Evolutionary conservation across 371 early-diverging fungal species (phyloP), one percentile per base, ranked within the genome.

Genomic region (Batkoa obscura): DNA sequence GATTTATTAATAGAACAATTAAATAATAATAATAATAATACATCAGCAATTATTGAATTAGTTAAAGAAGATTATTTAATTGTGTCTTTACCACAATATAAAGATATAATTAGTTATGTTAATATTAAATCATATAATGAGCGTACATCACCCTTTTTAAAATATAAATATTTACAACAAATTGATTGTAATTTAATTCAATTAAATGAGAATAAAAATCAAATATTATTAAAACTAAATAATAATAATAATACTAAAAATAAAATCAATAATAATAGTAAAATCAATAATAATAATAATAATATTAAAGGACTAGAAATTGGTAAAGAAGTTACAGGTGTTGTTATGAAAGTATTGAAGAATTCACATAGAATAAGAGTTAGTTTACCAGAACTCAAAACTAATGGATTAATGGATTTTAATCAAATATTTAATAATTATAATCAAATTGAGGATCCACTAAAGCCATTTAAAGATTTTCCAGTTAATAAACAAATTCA

Each of bases 61-160:
- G 72, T 84, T 58, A 85, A 86, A 66, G 74, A 80, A 36, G 75
- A 79, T 60, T 84, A 83, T 58, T 54, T 78, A 13, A 73, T 87
- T n/a, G 56, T 83, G 3, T 69, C 76, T 2, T 45, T 84, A 55
- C 82, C 86, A 1, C 57, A 64, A 34, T 57, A 71, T 43, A 65
- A 65, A 57, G 62, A 79, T 58, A 55, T 59, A 35, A 64, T 85
- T 51, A 76, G 71, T 0, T 84, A 72, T 64, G 75, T 74, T 3
- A 59, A 67, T 51, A 63, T 75, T 32, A 71, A 74, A 48, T 57
- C 67, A 13, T 67, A 68, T 65, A 82, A 82, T 66, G 61, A 75
- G 57, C 60, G 73, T 34, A 63, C 66, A 46, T 67, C 66, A 37
- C 73, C 74, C 3, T 77, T 75, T 57, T 70, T 68, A 43, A 69